Conservation (phyloP, 805 yeast genomes). For the Cyberlindnera euphorbiiphila region DNA sequence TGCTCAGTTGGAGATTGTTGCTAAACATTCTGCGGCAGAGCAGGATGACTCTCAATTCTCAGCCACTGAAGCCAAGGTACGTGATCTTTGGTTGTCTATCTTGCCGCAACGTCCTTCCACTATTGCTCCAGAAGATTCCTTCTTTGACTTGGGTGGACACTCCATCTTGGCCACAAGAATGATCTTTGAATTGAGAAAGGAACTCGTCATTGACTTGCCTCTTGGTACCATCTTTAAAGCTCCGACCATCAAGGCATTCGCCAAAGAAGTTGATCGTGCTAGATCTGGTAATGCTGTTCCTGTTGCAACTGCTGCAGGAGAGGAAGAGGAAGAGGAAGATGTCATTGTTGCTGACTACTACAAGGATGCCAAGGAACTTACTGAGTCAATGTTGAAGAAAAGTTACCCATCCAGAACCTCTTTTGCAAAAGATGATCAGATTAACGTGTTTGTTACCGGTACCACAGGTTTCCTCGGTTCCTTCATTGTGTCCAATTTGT, state of each 20-base stretch:
- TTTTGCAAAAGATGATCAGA: slow-evolving; percentile 32
- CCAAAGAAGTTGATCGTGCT: slow-evolving; percentile 62
- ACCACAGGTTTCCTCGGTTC: slow-evolving; percentile 96
- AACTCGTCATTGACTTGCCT: slow-evolving; percentile 76
- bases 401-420: slow-evolving; percentile 43
- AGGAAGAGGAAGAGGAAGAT: slow-evolving; percentile 32
- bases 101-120: slow-evolving; percentile 83
- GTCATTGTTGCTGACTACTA: slow-evolving; percentile 46
- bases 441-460: slow-evolving; percentile 86
- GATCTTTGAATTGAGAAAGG: slow-evolving; percentile 88
- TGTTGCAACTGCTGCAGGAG: slow-evolving; percentile 34
- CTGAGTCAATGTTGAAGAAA: slow-evolving; percentile 36
- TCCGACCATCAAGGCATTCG: slow-evolving; percentile 81
- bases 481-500: slow-evolving; percentile 73
- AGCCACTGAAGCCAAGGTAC: slow-evolving; percentile 60
- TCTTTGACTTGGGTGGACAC: slow-evolving; percentile 97
- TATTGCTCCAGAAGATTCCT: slow-evolving; percentile 75
- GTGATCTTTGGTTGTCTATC: slow-evolving; percentile 81
- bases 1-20: slow-evolving; percentile 76
- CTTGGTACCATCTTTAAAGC: slow-evolving; percentile 84
- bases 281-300: slow-evolving; percentile 47
- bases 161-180: slow-evolving; percentile 94
- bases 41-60: slow-evolving; percentile 53
- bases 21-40: slow-evolving; percentile 42
- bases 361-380: slow-evolving; percentile 64